Percentiles rank a stretch among this genome's conserved stretches.
Conservation (phyloP, 1,284 basidiomycete genomes). For the Sporisorium scitamineum region DNA sequence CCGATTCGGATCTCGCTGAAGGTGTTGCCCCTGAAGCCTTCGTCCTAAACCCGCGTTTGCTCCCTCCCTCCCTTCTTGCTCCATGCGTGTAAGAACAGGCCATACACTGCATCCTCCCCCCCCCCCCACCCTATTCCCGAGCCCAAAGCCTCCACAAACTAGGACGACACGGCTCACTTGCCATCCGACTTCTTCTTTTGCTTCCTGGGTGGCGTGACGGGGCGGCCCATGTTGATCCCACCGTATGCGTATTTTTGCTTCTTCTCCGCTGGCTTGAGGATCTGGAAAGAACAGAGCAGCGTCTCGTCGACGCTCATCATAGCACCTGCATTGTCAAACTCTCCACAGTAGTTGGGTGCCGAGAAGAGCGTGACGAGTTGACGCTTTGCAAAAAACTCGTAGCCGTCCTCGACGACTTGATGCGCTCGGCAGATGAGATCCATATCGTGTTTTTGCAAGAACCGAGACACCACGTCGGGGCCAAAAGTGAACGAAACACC, state of each 20-base stretch:
- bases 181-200: slow-evolving; percentile 71
- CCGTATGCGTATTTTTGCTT: slow-evolving; percentile 80
- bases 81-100: neutral
- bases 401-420: slow-evolving; percentile 99
- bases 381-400: slow-evolving; percentile 98
- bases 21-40: no score
- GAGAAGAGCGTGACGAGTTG: slow-evolving; percentile 97
- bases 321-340: slow-evolving; percentile 98
- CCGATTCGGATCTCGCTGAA: no score
- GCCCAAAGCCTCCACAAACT: no score
- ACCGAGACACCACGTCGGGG: slow-evolving; percentile 95
- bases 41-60: neutral
- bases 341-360: slow-evolving; percentile 96
- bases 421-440: slow-evolving; percentile 98
- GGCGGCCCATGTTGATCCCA: slow-evolving; percentile 71
- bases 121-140: neutral
- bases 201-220: slow-evolving; percentile 73
- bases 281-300: slow-evolving; percentile 92
- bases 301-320: slow-evolving; percentile 99
- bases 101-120: neutral
- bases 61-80: neutral
- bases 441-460: slow-evolving; percentile 98
- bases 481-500: slow-evolving; percentile 99
- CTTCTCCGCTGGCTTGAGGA: slow-evolving; percentile 98
- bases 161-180: slow-evolving; percentile 56